Conservation (phyloP, 768 basidiomycete species). For the Cystofilobasidium ferigula region DNA sequence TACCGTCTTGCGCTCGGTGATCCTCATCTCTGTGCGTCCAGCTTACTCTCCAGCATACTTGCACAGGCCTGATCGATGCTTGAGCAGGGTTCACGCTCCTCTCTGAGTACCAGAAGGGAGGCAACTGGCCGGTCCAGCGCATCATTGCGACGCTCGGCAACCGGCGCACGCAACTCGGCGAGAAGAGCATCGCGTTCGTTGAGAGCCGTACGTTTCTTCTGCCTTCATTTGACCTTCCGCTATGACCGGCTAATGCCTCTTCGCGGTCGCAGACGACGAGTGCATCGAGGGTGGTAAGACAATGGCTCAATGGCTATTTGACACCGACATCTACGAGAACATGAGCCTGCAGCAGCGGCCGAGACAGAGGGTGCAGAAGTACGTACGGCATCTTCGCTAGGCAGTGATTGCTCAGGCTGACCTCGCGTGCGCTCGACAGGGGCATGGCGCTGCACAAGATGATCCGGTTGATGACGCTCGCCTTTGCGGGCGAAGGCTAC, state of each 20-base stretch:
- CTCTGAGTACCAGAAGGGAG: not conserved
- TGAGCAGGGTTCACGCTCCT: constrained; percentile 19
- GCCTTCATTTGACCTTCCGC: not conserved
- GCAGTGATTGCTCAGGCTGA: not conserved
- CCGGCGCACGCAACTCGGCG: constrained; percentile 14
- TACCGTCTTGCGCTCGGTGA: constrained; percentile 27
- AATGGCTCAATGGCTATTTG: constrained; percentile 28
- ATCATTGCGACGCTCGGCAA: constrained; percentile 23
- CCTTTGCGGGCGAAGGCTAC: constrained; percentile 28
- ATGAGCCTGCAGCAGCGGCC: constrained; percentile 22
- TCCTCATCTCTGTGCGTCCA: constrained; percentile 25
- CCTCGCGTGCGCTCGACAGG: not conserved
- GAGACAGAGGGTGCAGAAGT: constrained; percentile 10
- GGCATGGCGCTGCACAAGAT: constrained; percentile 28
- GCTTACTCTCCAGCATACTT: not conserved
- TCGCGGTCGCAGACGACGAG: constrained; percentile 28
- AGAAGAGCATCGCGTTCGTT: constrained; percentile 27
- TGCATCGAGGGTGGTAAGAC: constrained; percentile 28
- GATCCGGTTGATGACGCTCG: constrained; percentile 24
- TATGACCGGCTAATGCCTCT: too few relatives aligned
- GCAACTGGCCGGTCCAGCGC: constrained; percentile 12
- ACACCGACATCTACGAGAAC: constrained; percentile 27
- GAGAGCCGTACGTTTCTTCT: constrained; percentile 25
- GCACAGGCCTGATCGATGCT: not conserved
- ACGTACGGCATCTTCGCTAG: not conserved